Base-by-base conservation (phyloP, 345 rosid species). In the Ailanthus altissimus region DNA sequence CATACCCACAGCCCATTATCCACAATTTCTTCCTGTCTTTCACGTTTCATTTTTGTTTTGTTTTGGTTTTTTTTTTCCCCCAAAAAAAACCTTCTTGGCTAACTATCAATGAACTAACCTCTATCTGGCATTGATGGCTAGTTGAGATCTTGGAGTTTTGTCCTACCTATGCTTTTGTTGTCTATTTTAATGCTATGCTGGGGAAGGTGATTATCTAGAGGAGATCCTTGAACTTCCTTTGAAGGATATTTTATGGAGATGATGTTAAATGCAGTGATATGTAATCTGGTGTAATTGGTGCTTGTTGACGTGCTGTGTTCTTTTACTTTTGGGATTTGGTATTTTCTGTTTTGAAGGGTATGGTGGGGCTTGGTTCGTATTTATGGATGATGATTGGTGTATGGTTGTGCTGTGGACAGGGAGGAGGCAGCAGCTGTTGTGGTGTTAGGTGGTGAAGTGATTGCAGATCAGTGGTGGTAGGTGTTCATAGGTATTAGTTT, bases 321-420 rank as follows among this genome's bases (percentile, higher is more conserved):
- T 83, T 77, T 80, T 84, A 47, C 81, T 78, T 47, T 78, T 74
- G 84, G 86, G 84, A 43, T 80, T 54, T 85, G 89, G 87, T 82
- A 82, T 81, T 80, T 81, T 83, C 49, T 82, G 72, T 82, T 85
- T 80, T 83, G 90, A 84, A 87, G 84, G 83, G 86, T 79, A 73
- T 71, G 77, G 72, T 84, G 71, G 84, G 81, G 75, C 78, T 81
- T 84, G 84, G 74, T 85, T 83, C 83, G 85, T 85, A 81, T 65
- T 86, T 68, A 81, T 80, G 87, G 91, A 84, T 91, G 89, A 85
- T 87, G 70, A 83, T 82, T 77, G 90, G 86, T 87, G 86, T 85
- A 80, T 89, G 92, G 89, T 85, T 91, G 86, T 89, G 50, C 86
- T 87, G 88, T 91, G 92, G 89, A 84, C 89, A 88, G 91, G 93